Evolutionary conservation across 371 early-diverging fungal species (phyloP).

Genomic region (Massospora cicadina): DNA sequence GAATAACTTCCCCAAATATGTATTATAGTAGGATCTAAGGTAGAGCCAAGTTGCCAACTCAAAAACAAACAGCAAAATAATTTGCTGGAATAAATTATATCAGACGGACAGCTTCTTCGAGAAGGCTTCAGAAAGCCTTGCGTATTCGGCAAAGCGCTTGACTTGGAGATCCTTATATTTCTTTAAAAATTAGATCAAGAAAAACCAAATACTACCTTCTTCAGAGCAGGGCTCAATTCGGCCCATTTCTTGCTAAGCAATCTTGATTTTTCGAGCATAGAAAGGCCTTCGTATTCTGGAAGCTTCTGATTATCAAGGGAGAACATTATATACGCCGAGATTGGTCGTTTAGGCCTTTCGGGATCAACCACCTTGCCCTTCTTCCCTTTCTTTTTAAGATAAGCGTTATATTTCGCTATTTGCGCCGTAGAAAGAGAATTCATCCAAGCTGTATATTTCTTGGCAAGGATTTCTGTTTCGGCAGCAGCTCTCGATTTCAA

Average conservation of each 20-base stretch:
- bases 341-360: not conserved
- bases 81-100: too few relatives aligned
- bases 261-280: not conserved
- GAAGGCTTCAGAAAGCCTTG: too few relatives aligned
- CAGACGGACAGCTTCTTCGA: too few relatives aligned
- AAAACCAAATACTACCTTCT: too few relatives aligned
- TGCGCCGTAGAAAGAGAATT: not conserved
- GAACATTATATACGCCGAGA: not conserved
- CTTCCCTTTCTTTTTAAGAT: not conserved
- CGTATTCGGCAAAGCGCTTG: too few relatives aligned
- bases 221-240: not conserved
- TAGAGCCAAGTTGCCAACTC: too few relatives aligned
- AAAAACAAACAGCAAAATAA: too few relatives aligned
- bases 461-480: not conserved
- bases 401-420: not conserved
- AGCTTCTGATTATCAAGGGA: not conserved
- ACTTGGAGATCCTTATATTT: too few relatives aligned
- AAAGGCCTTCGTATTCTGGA: not conserved
- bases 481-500: not conserved
- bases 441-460: not conserved
- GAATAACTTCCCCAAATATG: too few relatives aligned
- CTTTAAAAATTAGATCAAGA: too few relatives aligned
- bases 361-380: not conserved
- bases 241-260: not conserved
- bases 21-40: too few relatives aligned